Evolutionary conservation across 306 rosid genomes (phyloP).

Genomic region (Clitoria ternatea): DNA sequence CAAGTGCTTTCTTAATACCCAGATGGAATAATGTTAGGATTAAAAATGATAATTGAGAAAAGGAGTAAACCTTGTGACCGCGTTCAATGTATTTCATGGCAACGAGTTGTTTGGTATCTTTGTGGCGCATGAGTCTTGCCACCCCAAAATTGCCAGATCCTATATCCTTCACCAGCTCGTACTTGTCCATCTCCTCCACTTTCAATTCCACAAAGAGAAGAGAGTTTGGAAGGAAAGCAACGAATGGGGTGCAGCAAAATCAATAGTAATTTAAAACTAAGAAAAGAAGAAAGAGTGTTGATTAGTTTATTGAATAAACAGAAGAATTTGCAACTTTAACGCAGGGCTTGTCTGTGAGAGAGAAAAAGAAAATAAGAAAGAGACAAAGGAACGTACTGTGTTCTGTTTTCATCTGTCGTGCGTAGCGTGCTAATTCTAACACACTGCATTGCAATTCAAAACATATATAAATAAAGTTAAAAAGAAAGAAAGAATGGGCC

Average conservation of each 20-base stretch:
- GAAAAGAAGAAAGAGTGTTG: not conserved
- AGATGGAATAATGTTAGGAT: not conserved
- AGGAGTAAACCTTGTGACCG: conserved; percentile 49
- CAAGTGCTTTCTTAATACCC: too few relatives aligned
- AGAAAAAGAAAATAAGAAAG: not conserved
- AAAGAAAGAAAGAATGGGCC: not conserved
- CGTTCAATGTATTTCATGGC: conserved; percentile 86
- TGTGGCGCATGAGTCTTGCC: conserved; percentile 76
- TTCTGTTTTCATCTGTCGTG: too few relatives aligned
- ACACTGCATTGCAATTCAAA: too few relatives aligned
- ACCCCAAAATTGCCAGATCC: conserved; percentile 90
- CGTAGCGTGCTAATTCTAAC: not conserved
- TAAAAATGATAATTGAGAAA: not conserved
- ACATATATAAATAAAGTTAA: too few relatives aligned
- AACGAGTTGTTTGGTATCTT: conserved; percentile 66
- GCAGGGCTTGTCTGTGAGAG: not conserved
- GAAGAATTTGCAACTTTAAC: not conserved
- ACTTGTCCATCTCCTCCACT: conserved; percentile 70
- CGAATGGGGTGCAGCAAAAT: conserved; percentile 12
- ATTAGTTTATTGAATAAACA: not conserved
- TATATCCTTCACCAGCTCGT: conserved; percentile 79
- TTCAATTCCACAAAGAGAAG: too few relatives aligned
- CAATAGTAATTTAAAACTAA: not conserved
- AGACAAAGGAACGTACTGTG: not conserved
- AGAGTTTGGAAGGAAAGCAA: too few relatives aligned